Evolutionary conservation across 495 filamentous ascomycete species (phyloP).

Genomic region (Hypoxylon cercidicola): DNA sequence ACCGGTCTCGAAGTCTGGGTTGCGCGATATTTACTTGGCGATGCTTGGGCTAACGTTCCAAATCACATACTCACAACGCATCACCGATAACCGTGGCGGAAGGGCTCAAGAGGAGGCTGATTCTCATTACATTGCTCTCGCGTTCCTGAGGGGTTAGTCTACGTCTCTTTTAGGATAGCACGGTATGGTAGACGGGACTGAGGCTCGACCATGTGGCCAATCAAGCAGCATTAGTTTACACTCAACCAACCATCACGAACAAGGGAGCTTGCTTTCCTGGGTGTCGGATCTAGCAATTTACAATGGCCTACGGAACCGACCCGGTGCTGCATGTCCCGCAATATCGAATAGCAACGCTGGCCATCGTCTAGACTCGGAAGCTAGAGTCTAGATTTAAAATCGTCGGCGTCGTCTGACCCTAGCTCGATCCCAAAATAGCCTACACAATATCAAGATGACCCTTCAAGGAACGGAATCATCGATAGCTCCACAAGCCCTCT

Average conservation of each 20-base stretch:
- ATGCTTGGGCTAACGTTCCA: slow-evolving; percentile 2
- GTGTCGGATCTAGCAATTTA: slow-evolving; percentile 40
- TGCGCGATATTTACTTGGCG: background rate
- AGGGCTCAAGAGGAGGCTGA: slow-evolving; percentile 12
- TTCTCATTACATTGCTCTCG: slow-evolving; percentile 27
- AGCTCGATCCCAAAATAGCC: slow-evolving; percentile 36
- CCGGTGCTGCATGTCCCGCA: slow-evolving; percentile 25
- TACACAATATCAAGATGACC: slow-evolving; percentile 17
- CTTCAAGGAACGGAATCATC: slow-evolving; percentile 11
- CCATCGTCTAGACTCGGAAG: slow-evolving; percentile 24
- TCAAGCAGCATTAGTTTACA: slow-evolving; percentile 25
- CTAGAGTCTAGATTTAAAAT: slow-evolving; percentile 32
- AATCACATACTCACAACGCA: slow-evolving; percentile 3
- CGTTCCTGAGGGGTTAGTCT: slow-evolving; percentile 23
- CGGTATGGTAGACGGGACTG: too few species aligned
- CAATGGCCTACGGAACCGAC: slow-evolving; percentile 19
- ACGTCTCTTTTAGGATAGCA: slow-evolving; percentile 22
- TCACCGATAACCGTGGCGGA: slow-evolving; percentile 3
- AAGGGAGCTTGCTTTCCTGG: slow-evolving; percentile 29
- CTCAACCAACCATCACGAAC: slow-evolving; percentile 25
- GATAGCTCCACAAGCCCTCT: slow-evolving; percentile 19
- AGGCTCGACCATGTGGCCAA: slow-evolving; percentile 32
- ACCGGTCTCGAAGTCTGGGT: background rate
- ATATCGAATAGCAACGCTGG: slow-evolving; percentile 32
- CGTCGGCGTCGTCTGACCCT: slow-evolving; percentile 29